Evolutionary conservation across 148 eudicot species (phyloP).

Genomic region (Spergularia marina): DNA sequence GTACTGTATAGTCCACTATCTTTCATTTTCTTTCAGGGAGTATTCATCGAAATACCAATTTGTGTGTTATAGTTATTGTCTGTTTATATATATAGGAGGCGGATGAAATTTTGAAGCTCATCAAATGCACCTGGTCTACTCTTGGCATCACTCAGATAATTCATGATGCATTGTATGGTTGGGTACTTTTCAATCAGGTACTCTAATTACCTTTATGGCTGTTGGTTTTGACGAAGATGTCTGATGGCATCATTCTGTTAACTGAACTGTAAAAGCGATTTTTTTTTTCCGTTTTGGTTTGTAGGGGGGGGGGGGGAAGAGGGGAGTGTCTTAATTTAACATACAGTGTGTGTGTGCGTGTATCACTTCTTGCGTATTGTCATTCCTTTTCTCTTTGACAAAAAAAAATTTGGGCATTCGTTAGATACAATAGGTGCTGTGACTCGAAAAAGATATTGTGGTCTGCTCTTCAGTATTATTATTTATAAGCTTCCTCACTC

Average conservation of each 20-base stretch:
- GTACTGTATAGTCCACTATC: constrained; percentile 26
- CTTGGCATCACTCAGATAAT: constrained; percentile 74
- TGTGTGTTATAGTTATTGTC: constrained; percentile 2
- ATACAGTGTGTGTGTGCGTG: too few species aligned
- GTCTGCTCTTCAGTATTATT: background rate
- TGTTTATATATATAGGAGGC: constrained; percentile 48
- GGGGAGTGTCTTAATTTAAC: too few species aligned
- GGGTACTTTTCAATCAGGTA: constrained; percentile 98
- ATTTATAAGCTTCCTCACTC: background rate
- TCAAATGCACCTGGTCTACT: constrained; percentile 73
- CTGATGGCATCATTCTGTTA: background rate
- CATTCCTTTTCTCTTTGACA: background rate
- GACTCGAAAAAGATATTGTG: background rate
- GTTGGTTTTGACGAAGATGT: background rate
- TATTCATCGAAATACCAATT: background rate
- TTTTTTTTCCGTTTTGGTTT: background rate
- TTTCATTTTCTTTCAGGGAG: constrained; percentile 13
- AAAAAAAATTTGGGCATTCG: background rate
- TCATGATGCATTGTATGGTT: constrained; percentile 68
- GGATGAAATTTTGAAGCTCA: constrained; percentile 63
- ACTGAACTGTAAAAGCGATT: background rate
- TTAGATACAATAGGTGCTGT: background rate
- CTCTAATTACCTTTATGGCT: background rate
- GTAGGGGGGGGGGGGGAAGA: too few species aligned
- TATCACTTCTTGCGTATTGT: background rate